Base-by-base conservation (phyloP, 2,329 filamentous ascomycete species). In the Venturia asperata region DNA sequence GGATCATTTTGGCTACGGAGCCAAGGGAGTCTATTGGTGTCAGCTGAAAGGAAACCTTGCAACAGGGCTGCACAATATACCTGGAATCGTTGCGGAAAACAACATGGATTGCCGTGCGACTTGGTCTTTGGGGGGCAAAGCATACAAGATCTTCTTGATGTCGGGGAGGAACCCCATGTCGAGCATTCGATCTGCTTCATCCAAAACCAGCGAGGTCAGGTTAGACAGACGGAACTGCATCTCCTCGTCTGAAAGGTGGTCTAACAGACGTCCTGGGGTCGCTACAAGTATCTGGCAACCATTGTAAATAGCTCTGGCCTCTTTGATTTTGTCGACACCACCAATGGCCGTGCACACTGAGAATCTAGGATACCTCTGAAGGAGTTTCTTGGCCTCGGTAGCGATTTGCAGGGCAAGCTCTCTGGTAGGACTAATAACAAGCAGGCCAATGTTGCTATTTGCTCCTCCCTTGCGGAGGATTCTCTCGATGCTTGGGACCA, bases 91-190 rank as follows among this genome's bases (percentile, higher is more conserved):
- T n/a, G 94, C 94, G 11, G 94, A 97, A 77, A 97, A 99, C 93
- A 97, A 97, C 75, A 97, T 89, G 0, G 94, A 97, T 79, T 97
- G 94, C 62, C 93, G 86, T 64, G 88, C 82, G 73, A 86, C 80
- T 30, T 21, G 37, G 68, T 86, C 85, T 9, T 83, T 80, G 9
- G 84, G 79, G 1, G 85, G 86, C 72, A 91, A 87, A 19, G 80
- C 86, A 60, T 85, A 85, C 64, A 97, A 86, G 72, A 97, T 97
- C 72, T 87, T 85, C 75, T 91, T 89, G 75, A 99, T 96, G 71
- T 96, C 92, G 68, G 97, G 91, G 77, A 97, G 94, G 76, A 99
- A 99, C 3, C 94, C 94, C 79, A 93, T 97, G 78, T 99, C 94
- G 56, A 99, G 84, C 94, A 99, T 97, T 68, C 94, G 89, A 75